Evolutionary conservation across 2,329 filamentous ascomycete species (phyloP).

Genomic region (Paecilomyces formosus): DNA sequence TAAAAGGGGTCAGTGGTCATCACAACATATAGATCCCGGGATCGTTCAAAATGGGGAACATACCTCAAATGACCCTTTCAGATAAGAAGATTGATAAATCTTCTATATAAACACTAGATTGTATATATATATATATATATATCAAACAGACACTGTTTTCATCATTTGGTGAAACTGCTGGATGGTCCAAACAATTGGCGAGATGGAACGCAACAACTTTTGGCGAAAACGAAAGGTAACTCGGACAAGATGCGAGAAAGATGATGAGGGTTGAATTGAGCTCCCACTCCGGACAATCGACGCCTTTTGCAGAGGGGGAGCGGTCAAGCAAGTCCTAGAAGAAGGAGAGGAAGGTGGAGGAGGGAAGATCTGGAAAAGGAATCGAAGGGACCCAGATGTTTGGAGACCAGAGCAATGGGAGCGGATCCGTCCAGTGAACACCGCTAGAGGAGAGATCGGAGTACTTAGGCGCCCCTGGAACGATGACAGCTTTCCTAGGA

Average conservation of each 20-base stretch:
- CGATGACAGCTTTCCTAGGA: conserved; percentile 10
- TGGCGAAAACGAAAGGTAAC: background rate
- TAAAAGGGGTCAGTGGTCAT: background rate
- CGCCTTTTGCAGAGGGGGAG: conserved; percentile 9
- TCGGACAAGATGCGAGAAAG: background rate
- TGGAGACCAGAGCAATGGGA: conserved; percentile 27
- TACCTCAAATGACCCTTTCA: background rate
- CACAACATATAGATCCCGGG: background rate
- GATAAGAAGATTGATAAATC: background rate
- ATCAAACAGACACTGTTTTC: background rate
- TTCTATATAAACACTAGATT: conserved; percentile 4
- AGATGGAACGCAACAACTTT: background rate
- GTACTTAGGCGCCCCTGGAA: conserved; percentile 9
- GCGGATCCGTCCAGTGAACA: conserved; percentile 28
- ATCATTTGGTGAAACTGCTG: background rate
- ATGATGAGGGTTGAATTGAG: background rate
- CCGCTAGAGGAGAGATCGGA: conserved; percentile 18
- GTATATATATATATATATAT: background rate
- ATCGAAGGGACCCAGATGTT: conserved; percentile 20
- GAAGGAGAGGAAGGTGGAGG: conserved; percentile 7
- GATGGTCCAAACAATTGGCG: background rate
- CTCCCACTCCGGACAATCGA: background rate
- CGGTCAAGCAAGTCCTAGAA: conserved; percentile 18
- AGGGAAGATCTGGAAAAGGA: conserved; percentile 19
- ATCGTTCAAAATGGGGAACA: background rate